These are phyloP conservation scores for Penicillium brasilianum DNA, from an alignment of 2,329 filamentous ascomycete species.

Conservation along the genomic window DNA sequence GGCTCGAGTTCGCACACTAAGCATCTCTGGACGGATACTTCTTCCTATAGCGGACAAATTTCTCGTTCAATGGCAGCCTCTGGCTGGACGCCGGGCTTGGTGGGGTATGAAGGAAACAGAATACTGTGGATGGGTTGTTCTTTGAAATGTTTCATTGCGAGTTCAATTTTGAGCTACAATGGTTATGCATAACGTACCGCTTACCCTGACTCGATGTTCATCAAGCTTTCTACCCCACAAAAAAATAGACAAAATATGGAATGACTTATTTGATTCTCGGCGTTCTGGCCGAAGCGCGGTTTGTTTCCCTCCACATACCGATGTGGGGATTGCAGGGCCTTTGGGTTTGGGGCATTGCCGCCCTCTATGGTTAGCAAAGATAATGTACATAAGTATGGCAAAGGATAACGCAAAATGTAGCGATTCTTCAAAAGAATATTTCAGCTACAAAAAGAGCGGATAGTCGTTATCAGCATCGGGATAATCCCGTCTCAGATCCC, in stretches of 20 bases:
- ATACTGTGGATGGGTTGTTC: slow-evolving; percentile 47
- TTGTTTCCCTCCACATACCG: slow-evolving; percentile 18
- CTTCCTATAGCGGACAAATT: slow-evolving; percentile 75
- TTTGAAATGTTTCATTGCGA: slow-evolving; percentile 26
- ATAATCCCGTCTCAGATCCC: slow-evolving; percentile 6
- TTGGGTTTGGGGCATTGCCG: not conserved
- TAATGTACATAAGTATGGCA: not conserved
- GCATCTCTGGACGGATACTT: slow-evolving; percentile 81
- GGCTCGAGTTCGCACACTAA: slow-evolving; percentile 81
- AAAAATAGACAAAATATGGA: not conserved
- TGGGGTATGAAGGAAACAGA: slow-evolving; percentile 45
- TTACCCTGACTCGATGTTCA: not conserved
- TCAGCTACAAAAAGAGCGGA: not conserved
- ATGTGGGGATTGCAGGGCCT: slow-evolving; percentile 10
- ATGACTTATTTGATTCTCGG: not conserved
- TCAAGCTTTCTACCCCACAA: not conserved
- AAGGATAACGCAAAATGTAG: not conserved
- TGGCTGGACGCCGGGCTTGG: slow-evolving; percentile 57
- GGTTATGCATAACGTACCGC: not conserved
- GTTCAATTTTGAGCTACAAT: not conserved
- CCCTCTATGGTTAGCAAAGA: not conserved
- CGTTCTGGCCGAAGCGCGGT: slow-evolving; percentile 3
- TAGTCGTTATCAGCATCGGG: slow-evolving; percentile 7
- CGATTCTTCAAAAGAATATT: not conserved
- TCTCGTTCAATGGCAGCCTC: slow-evolving; percentile 77